Evolutionary conservation across 2,329 filamentous ascomycete species (phyloP).

Genomic region (Fusarium sp.): DNA sequence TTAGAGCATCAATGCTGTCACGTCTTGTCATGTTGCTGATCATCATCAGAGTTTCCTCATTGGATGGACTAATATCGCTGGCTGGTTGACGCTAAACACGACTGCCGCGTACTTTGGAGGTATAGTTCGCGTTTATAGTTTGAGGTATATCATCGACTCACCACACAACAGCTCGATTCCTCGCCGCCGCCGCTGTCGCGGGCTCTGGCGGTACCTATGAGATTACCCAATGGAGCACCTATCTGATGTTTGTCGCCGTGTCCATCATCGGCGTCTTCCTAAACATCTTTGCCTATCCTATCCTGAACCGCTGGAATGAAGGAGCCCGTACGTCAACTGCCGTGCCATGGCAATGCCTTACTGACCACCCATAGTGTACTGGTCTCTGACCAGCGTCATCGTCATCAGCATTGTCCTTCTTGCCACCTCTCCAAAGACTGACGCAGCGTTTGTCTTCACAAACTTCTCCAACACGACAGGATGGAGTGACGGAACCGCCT

Average conservation of each 20-base stretch:
- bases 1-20: slow-evolving; percentile 21
- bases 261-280: slow-evolving; percentile 46
- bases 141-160: slow-evolving; percentile 2
- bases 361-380: slow-evolving; percentile 51
- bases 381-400: slow-evolving; percentile 59
- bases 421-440: slow-evolving; percentile 57
- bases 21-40: slow-evolving; percentile 1
- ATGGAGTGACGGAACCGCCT: slow-evolving; percentile 63
- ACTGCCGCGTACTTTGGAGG: slow-evolving; percentile 61
- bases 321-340: slow-evolving; percentile 51
- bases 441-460: slow-evolving; percentile 61
- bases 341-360: background rate
- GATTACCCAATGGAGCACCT: slow-evolving; percentile 58
- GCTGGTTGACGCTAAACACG: slow-evolving; percentile 63
- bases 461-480: slow-evolving; percentile 63
- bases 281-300: slow-evolving; percentile 61
- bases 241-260: slow-evolving; percentile 58
- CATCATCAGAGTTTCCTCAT: slow-evolving; percentile 58
- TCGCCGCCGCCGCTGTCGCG: slow-evolving; percentile 59
- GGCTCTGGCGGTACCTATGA: slow-evolving; percentile 57
- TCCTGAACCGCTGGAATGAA: slow-evolving; percentile 60
- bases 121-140: slow-evolving; percentile 31
- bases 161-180: slow-evolving; percentile 56
- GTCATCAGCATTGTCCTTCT: slow-evolving; percentile 61
- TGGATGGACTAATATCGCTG: slow-evolving; percentile 62